phyloP scores from a whole-genome alignment of 192 early-diverging fungal genomes.

The Podila minutissima region DNA sequence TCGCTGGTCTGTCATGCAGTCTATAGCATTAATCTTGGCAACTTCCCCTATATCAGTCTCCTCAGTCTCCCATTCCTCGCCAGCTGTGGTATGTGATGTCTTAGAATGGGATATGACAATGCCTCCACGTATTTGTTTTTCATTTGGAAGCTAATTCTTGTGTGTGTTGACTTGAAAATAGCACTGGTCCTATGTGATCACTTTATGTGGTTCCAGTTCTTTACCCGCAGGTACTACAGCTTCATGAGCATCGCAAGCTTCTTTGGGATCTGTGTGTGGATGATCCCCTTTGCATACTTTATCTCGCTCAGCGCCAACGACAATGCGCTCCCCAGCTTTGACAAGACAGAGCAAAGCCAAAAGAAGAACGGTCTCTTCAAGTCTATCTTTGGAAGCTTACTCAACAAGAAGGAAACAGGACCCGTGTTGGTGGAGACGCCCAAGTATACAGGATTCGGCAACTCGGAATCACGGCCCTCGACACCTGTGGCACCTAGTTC shows the following conservation, averaged over 20 bases:
- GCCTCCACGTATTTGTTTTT: not conserved
- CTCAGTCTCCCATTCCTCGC: conserved; percentile 77
- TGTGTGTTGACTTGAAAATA: conserved; percentile 2
- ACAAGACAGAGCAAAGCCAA: conserved; percentile 25
- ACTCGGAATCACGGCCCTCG: not conserved
- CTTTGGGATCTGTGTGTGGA: conserved; percentile 95
- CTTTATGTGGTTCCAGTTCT: conserved; percentile 95
- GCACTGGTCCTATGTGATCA: conserved; percentile 88
- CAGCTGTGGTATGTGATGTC: conserved; percentile 76
- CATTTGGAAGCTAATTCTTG: not conserved
- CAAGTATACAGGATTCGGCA: conserved; percentile 35
- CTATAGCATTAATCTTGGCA: conserved; percentile 82
- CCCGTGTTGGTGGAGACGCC: conserved; percentile 35
- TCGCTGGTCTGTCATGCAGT: conserved; percentile 81
- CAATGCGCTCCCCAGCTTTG: conserved; percentile 78
- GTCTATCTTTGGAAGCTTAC: conserved; percentile 22
- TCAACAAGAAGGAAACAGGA: conserved; percentile 36
- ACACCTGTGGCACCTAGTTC: not conserved
- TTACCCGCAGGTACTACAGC: conserved; percentile 73
- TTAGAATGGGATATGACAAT: not conserved
- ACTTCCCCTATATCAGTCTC: conserved; percentile 87
- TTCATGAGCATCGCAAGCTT: conserved; percentile 89
- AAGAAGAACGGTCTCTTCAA: conserved; percentile 48
- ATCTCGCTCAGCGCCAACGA: conserved; percentile 94
- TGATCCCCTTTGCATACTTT: conserved; percentile 93